Evolutionary conservation across 306 rosid species (phyloP), one percentile per base, ranked within the genome.

Genomic region (Comarum palustre): DNA sequence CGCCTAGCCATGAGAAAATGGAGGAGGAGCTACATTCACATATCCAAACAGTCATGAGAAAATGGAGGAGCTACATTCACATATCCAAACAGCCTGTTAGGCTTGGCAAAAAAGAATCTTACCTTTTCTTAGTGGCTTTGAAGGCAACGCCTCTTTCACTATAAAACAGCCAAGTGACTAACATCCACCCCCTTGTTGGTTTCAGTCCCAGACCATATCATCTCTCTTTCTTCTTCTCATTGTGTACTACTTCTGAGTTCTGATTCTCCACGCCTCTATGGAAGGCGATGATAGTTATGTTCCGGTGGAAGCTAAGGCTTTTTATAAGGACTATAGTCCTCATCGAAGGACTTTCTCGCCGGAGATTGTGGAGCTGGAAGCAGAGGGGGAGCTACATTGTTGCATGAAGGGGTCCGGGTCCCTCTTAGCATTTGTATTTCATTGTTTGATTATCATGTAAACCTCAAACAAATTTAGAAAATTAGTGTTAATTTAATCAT

Each of bases 291-390:
- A 66, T 4, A 74, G 75, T 61, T 50, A 39, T n/a, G 74, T 52
- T 42, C 87, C 81, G n/a, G 22, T 45, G 68, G 85, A 72, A 71
- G 80, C 65, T 32, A 64, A 51, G 87, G 81, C 73, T 43, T 82
- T 55, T 80, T 78, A 70, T 43, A 58, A 12, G 29, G 24, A 13
- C 25, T 74, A 64, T 61, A 42, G 59, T 16, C 25, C 68, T n/a
- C 11, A 39, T 7, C 79, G 59, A 47, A 78, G 64, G 38, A n/a
- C 78, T 2, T 60, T 77, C 78, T 82, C 93, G 0, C 76, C 85
- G 1, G 98, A 89, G 71, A 87, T 89, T 45, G 90, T 87, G 67
- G 97, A 89, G n/a, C n/a, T n/a, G n/a, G n/a, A n/a, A n/a, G n/a
- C 31, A 34, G 36, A 4, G 36, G 36, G 3, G 36, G 36, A 34